Base-by-base conservation (phyloP, 495 filamentous ascomycete genomes). In the Talaromyces thailandensis region DNA sequence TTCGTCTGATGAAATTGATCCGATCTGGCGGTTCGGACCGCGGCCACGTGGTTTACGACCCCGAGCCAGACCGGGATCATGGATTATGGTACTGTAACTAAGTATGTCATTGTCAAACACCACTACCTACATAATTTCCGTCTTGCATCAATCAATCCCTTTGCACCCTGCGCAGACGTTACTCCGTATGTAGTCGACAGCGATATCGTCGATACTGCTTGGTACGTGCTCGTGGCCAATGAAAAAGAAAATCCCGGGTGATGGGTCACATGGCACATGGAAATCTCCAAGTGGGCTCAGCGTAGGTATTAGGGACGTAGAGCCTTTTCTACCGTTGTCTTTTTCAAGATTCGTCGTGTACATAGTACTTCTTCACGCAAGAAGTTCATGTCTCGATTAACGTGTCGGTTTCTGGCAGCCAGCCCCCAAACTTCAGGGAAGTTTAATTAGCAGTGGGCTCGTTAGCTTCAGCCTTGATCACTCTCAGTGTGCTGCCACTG, bases 31-130 rank as follows among this genome's bases (percentile, higher is more conserved):
- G 57, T 29, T 60, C 57, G 57, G 57, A 28, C 57, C 57, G 57
- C 4, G 57, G 40, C 57, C 57, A 60, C 57, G 57, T 60, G 57
- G 57, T n/a, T n/a, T n/a, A n/a, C n/a, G n/a, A 48, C 43, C 21
- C 43, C 43, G 43, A 21, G 21, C 43, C 43, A 18, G 37, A 21
- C 43, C 7, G 43, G n/a, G 43, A 48, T 48, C n/a, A 48, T 37
- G 40, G 12, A 45, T 21, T 24, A 7, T 50, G 43, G 1, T 6
- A 14, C n/a, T n/a, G 5, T n/a, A 48, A 48, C 1, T 5, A 23
- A 9, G n/a, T n/a, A n/a, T 25, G 6, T 16, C 1, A 24, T 25
- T 21, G 50, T 25, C 14, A 28, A 23, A 12, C 23, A 4, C 28
- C 50, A 9, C 11, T 53, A n/a, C n/a, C n/a, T n/a, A n/a, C n/a